A percentile compares a stretch with the other conserved stretches of the same genome.
Conservation (phyloP, 2,329 filamentous ascomycete species). For the Ophiostoma fasciatum region DNA sequence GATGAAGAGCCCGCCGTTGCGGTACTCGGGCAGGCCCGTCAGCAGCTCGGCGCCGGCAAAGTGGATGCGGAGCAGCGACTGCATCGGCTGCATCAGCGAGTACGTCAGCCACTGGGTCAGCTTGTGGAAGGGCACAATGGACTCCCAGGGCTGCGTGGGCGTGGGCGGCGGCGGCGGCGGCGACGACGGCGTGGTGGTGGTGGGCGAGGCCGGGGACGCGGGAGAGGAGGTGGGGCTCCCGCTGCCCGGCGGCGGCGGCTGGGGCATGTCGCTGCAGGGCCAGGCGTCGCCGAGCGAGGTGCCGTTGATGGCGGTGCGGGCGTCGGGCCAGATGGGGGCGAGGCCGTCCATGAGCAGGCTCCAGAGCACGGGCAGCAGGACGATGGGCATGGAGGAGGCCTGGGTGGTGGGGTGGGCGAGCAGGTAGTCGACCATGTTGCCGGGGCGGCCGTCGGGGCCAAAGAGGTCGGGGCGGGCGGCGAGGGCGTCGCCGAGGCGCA, state of each 20-base stretch:
- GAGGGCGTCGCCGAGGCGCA: conserved; percentile 61
- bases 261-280: conserved; percentile 73
- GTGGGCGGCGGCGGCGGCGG: conserved; percentile 24
- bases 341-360: conserved; percentile 78
- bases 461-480: conserved; percentile 67
- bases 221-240: no score
- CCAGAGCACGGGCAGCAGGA: conserved; percentile 81
- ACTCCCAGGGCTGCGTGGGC: conserved; percentile 48
- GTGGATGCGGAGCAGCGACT: conserved; percentile 32
- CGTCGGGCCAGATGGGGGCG: conserved; percentile 73
- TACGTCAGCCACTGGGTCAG: conserved; percentile 91
- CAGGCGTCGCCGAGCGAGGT: conserved; percentile 85
- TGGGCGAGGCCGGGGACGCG: conserved; percentile 26
- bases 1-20: conserved; percentile 80
- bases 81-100: conserved; percentile 59
- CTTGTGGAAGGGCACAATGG: conserved; percentile 54
- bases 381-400: conserved; percentile 74
- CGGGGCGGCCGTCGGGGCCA: conserved; percentile 68
- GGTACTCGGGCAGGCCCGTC: conserved; percentile 81
- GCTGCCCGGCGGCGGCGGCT: no score
- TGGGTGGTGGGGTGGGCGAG: conserved; percentile 81
- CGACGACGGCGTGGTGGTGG: conserved; percentile 22
- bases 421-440: conserved; percentile 94
- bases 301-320: conserved; percentile 75
- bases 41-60: conserved; percentile 55